These are phyloP conservation scores for Aspergillus nidulans DNA, from an alignment of 495 filamentous ascomycete species.

Conservation along the genomic window DNA sequence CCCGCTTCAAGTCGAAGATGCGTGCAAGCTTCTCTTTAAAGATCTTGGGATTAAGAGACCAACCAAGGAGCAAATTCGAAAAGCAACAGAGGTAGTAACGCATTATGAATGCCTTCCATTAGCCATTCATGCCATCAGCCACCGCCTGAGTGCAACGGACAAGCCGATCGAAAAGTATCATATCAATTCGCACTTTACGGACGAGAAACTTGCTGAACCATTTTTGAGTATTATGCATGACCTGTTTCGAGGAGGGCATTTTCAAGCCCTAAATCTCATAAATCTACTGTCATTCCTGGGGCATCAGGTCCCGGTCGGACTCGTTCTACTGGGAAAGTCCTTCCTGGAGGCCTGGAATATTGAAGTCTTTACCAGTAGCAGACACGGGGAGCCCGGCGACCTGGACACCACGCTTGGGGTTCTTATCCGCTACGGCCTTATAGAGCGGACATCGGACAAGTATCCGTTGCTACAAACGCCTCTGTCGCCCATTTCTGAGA, in stretches of 20 bases:
- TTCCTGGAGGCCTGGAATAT: conserved; percentile 52
- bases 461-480: conserved; percentile 40
- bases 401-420: conserved; percentile 64
- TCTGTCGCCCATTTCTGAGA: conserved; percentile 20
- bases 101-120: conserved; percentile 69
- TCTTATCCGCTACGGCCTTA: conserved; percentile 65
- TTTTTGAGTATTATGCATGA: conserved; percentile 70
- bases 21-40: conserved; percentile 55
- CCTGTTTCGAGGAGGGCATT: conserved; percentile 53
- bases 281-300: conserved; percentile 71
- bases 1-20: conserved; percentile 53
- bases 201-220: conserved; percentile 63
- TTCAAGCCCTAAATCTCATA: conserved; percentile 66
- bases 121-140: conserved; percentile 74
- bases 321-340: conserved; percentile 61
- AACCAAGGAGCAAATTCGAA: conserved; percentile 51
- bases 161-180: conserved; percentile 67
- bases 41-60: conserved; percentile 49
- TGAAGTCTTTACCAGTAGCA: conserved; percentile 39
- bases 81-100: conserved; percentile 62
- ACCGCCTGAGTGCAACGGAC: conserved; percentile 64
- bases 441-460: conserved; percentile 50
- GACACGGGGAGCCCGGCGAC: conserved; percentile 52
- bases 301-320: conserved; percentile 69
- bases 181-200: conserved; percentile 61